Evolutionary conservation across 23 red algal species (phyloP).

Genomic region (Gracilaria gracilis): DNA sequence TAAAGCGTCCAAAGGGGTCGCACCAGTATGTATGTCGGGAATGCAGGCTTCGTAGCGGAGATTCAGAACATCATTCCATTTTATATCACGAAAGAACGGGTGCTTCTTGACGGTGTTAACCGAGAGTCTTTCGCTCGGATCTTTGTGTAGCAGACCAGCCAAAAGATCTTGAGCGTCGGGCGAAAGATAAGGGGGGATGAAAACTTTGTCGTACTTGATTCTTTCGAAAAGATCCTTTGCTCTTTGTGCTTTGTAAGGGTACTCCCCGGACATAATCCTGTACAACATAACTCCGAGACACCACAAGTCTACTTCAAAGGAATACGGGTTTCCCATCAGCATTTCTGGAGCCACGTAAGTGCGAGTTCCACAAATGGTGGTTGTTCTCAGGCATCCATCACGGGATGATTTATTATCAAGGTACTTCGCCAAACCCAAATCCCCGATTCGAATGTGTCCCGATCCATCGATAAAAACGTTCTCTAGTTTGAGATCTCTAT

Average conservation of each 20-base stretch:
- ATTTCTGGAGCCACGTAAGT: slow-evolving; percentile 89
- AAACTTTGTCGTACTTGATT: slow-evolving; percentile 45
- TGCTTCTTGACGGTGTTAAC: slow-evolving; percentile 65
- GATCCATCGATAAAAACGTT: slow-evolving; percentile 86
- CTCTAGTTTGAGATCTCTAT: slow-evolving; percentile 94
- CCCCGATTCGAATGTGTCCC: slow-evolving; percentile 85
- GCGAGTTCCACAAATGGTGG: slow-evolving; percentile 82
- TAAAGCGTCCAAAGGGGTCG: slow-evolving; percentile 18
- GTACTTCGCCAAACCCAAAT: slow-evolving; percentile 88
- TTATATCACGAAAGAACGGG: slow-evolving; percentile 72
- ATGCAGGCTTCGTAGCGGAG: slow-evolving; percentile 11
- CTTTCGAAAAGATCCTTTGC: slow-evolving; percentile 67
- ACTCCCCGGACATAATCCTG: slow-evolving; percentile 68
- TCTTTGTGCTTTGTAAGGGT: slow-evolving; percentile 65
- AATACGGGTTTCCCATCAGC: slow-evolving; percentile 72
- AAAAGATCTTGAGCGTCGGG: slow-evolving; percentile 27
- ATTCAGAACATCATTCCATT: slow-evolving; percentile 64
- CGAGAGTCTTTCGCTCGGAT: slow-evolving; percentile 24
- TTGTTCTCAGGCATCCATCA: slow-evolving; percentile 32
- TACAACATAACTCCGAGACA: slow-evolving; percentile 77
- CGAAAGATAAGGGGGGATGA: slow-evolving; percentile 24
- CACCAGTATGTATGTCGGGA: slow-evolving; percentile 7
- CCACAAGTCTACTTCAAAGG: slow-evolving; percentile 83
- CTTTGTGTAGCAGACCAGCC: slow-evolving; percentile 26
- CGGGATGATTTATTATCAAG: slow-evolving; percentile 4